Base-by-base conservation (phyloP, 2,329 filamentous ascomycete genomes). In the Penicillium crustosum region DNA sequence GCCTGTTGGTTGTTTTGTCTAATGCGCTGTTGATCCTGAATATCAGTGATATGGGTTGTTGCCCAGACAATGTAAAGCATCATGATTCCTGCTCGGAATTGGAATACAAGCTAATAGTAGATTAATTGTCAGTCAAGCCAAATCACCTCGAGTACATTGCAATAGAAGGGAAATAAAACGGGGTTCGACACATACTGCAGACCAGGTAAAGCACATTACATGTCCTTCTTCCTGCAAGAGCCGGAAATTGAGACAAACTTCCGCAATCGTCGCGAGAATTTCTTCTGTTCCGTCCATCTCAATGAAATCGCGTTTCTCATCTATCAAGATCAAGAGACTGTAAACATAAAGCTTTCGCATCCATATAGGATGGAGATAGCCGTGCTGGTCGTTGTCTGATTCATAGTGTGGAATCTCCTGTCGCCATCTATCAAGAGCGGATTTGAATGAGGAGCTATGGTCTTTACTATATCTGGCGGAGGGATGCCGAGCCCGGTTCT, bases 131-230 rank as follows among this genome's bases (percentile, higher is more conserved):
- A 58, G 48, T 33, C 17, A 27, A 31, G 4, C 8, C 21, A n/a
- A 2, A 44, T n/a, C 17, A 15, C 4, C 1, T n/a, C 3, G 7
- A 25, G 29, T 4, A 3, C 10, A 48, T 1, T 9, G 6, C 9
- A 6, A 48, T 23, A n/a, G 21, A n/a, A 13, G 10, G 7, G 10
- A 23, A 12, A 7, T 15, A 27, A 27, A 15, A 7, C 15, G 2
- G 5, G 21, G 3, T 2, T 39, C 29, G 4, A 31, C 39, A 63
- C 66, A 58, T 60, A 70, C 67, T 48, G 68, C 67, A 57, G 68
- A 69, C 68, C 68, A 70, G 1, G 68, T 70, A 59, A 63, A 69
- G 36, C 68, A 70, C 60, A 69, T 61, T 9, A 68, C 66, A 56
- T 70, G 68, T 8, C 67, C 68, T 57, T 69, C 67, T 41, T 67